Evolutionary conservation across 2,329 filamentous ascomycete genomes (phyloP).

Genomic region (Cytospora leucostoma): DNA sequence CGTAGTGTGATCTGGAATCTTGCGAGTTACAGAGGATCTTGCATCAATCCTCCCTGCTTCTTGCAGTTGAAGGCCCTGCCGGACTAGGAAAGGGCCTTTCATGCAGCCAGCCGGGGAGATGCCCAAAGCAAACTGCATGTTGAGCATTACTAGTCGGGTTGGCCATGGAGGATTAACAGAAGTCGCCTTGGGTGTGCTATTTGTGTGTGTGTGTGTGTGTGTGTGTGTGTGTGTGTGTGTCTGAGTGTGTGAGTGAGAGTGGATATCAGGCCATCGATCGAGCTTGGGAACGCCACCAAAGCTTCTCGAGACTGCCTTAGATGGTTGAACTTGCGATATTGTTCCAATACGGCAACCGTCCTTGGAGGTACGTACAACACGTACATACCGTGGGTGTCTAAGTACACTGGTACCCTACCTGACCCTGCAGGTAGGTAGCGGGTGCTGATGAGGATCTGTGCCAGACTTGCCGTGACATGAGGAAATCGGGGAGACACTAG

Average conservation of each 20-base stretch:
- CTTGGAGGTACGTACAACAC: background rate
- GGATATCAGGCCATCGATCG: background rate
- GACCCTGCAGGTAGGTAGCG: background rate
- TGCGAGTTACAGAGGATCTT: conserved; percentile 2
- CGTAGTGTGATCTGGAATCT: background rate
- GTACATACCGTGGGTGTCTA: background rate
- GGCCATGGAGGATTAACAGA: background rate
- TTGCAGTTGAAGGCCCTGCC: background rate
- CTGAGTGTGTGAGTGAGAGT: background rate
- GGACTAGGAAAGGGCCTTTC: background rate
- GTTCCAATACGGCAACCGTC: background rate
- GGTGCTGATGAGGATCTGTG: background rate
- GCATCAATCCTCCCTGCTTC: background rate
- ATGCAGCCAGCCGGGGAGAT: background rate
- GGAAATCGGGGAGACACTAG: background rate
- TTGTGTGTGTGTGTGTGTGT: background rate
- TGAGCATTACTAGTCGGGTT: background rate
- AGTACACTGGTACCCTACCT: background rate
- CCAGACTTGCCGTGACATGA: background rate
- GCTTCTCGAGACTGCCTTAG: background rate
- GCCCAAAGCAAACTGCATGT: background rate
- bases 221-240: background rate
- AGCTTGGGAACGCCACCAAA: background rate
- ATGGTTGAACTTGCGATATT: background rate
- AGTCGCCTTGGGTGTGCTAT: background rate